Evolutionary conservation across 352 stramenopile genomes (phyloP).

Genomic region (Phytopythium aichiense): DNA sequence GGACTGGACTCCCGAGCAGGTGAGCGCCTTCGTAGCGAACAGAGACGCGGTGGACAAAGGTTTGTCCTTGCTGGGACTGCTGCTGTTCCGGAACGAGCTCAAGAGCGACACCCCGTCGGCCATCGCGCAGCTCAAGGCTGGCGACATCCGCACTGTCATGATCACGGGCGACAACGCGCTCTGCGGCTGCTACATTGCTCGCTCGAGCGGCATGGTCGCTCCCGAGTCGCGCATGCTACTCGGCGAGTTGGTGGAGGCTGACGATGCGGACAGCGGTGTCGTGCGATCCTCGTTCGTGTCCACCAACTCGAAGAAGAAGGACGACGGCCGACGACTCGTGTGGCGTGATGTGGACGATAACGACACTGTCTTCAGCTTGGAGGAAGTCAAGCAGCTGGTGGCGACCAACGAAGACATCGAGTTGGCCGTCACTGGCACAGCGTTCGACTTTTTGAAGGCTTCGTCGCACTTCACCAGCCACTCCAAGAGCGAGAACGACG

Average conservation of each 20-base stretch:
- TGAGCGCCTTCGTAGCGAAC: slow-evolving; percentile 36
- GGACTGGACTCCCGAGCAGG: slow-evolving; percentile 27
- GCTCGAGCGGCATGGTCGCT: slow-evolving; percentile 32
- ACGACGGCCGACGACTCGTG: slow-evolving; percentile 12
- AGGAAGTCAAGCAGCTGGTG: slow-evolving; percentile 23
- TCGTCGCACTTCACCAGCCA: slow-evolving; percentile 19
- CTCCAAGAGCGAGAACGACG: slow-evolving; percentile 2
- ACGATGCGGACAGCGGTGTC: slow-evolving; percentile 7
- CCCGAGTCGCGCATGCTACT: slow-evolving; percentile 29
- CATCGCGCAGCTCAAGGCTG: slow-evolving; percentile 57
- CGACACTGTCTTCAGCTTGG: slow-evolving; percentile 12
- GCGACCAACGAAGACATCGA: slow-evolving; percentile 16
- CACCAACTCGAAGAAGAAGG: not conserved
- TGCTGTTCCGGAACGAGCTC: slow-evolving; percentile 84
- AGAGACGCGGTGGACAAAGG: slow-evolving; percentile 72
- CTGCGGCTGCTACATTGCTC: slow-evolving; percentile 47
- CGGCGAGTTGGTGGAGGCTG: slow-evolving; percentile 23
- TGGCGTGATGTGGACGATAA: slow-evolving; percentile 34
- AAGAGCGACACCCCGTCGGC: slow-evolving; percentile 59
- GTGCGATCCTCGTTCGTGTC: not conserved
- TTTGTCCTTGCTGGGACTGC: slow-evolving; percentile 63
- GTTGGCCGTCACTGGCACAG: slow-evolving; percentile 35
- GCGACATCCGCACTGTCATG: slow-evolving; percentile 67
- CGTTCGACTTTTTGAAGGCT: slow-evolving; percentile 26
- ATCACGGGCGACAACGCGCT: slow-evolving; percentile 79